Evolutionary conservation across 495 filamentous ascomycete genomes (phyloP).

Genomic region (Hapsidospora chrysogenum): DNA sequence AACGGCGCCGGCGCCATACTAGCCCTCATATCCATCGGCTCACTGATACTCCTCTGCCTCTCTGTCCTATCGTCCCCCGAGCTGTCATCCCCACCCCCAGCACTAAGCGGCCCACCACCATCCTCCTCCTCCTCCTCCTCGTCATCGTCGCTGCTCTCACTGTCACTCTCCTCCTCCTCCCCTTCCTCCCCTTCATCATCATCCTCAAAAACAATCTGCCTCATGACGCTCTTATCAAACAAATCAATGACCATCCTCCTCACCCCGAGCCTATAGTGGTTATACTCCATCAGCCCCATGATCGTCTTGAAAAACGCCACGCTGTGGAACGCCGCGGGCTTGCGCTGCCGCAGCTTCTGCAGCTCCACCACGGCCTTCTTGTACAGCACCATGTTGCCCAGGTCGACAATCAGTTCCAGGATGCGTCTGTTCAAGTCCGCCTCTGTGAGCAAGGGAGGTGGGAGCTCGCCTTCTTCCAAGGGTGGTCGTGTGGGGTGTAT

Average conservation of each 20-base stretch:
- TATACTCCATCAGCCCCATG: conserved; percentile 70
- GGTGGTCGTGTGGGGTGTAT: conserved; percentile 1
- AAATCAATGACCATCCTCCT: conserved; percentile 81
- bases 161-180: conserved; percentile 1
- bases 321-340: conserved; percentile 54
- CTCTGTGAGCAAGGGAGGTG: not conserved
- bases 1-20: not conserved
- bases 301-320: conserved; percentile 66
- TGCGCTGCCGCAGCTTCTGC: conserved; percentile 29
- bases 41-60: conserved; percentile 33
- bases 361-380: conserved; percentile 63
- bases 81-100: conserved; percentile 10
- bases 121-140: conserved; percentile 3
- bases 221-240: conserved; percentile 78
- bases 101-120: too few relatives aligned
- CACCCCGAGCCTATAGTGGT: conserved; percentile 72
- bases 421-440: conserved; percentile 45
- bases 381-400: conserved; percentile 77
- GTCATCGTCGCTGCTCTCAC: conserved; percentile 20
- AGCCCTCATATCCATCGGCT: conserved; percentile 15
- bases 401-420: conserved; percentile 60
- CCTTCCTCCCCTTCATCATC: conserved; percentile 13
- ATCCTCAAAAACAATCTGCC: conserved; percentile 54
- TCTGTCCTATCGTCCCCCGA: conserved; percentile 29
- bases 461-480: not conserved